These are phyloP conservation scores for Oenanthe sinensis DNA, from an alignment of 129 eudicot species.

Conservation along the genomic window DNA sequence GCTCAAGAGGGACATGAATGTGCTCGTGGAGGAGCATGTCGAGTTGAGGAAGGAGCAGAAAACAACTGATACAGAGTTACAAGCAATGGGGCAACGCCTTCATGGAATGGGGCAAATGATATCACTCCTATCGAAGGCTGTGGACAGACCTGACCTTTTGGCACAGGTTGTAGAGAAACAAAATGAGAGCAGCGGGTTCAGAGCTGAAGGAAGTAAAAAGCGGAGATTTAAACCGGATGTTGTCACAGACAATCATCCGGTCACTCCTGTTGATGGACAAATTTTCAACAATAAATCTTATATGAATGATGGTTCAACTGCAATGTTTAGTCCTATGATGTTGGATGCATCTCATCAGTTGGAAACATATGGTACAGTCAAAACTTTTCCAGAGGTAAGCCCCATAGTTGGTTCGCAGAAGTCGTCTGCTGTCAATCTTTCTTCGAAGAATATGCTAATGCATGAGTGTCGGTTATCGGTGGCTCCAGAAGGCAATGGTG, in stretches of 20 bases:
- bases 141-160: constrained; percentile 16
- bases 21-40: not conserved
- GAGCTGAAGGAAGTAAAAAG: constrained; percentile 19
- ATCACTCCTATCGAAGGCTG: constrained; percentile 20
- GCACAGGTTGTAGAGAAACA: constrained; percentile 17
- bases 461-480: constrained; percentile 8
- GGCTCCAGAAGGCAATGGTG: not conserved
- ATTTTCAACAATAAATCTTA: too few relatives aligned
- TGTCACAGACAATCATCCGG: not conserved
- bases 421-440: constrained; percentile 8
- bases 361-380: constrained; percentile 7
- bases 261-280: constrained; percentile 20
- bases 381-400: constrained; percentile 1
- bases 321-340: constrained; percentile 67
- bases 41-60: not conserved
- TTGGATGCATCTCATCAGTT: constrained; percentile 36
- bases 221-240: constrained; percentile 15
- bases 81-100: not conserved
- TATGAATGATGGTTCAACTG: constrained; percentile 57
- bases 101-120: not conserved
- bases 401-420: constrained; percentile 4
- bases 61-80: not conserved
- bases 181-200: constrained; percentile 14
- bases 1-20: constrained; percentile 10
- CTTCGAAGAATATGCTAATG: not conserved